These are phyloP conservation scores for Volvox carteri DNA, from an alignment of 163 green algal species.

Conservation along the genomic window DNA sequence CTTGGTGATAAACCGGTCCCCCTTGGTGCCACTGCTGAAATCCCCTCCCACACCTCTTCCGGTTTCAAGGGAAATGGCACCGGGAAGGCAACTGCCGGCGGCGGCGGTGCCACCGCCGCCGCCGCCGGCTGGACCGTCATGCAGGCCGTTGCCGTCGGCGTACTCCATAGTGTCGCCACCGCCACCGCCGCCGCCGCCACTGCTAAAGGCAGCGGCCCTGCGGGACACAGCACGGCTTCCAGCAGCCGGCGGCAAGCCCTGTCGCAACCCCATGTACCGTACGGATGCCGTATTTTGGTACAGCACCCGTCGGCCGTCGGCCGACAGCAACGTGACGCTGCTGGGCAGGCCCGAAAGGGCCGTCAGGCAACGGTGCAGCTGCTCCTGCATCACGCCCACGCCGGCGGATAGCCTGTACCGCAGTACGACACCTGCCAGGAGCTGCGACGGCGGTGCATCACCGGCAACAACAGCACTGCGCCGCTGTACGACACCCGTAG, in stretches of 20 bases:
- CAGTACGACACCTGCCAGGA: constrained; percentile 34
- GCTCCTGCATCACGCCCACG: not conserved
- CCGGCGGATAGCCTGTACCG: constrained; percentile 14
- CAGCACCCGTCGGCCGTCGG: not conserved
- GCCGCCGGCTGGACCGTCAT: not conserved
- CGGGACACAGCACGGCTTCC: not conserved
- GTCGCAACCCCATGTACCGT: constrained; percentile 41
- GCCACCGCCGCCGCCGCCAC: not conserved
- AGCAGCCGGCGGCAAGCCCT: not conserved
- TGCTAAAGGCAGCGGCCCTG: not conserved
- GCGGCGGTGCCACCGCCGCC: not conserved
- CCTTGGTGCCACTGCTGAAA: not conserved
- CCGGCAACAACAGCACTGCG: too few relatives aligned
- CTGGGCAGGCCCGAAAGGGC: constrained; percentile 18
- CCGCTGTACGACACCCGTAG: constrained; percentile 17
- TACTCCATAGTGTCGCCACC: not conserved
- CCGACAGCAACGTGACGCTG: constrained; percentile 22
- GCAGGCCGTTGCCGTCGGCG: not conserved
- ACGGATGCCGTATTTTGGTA: constrained; percentile 29
- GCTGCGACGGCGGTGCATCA: too few relatives aligned
- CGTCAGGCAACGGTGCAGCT: not conserved
- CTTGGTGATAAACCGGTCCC: too few relatives aligned
- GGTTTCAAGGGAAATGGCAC: not conserved
- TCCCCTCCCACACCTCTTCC: not conserved
- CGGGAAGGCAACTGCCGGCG: not conserved